Evolutionary conservation across 345 rosid species (phyloP).

Genomic region (Salix suchowensis): DNA sequence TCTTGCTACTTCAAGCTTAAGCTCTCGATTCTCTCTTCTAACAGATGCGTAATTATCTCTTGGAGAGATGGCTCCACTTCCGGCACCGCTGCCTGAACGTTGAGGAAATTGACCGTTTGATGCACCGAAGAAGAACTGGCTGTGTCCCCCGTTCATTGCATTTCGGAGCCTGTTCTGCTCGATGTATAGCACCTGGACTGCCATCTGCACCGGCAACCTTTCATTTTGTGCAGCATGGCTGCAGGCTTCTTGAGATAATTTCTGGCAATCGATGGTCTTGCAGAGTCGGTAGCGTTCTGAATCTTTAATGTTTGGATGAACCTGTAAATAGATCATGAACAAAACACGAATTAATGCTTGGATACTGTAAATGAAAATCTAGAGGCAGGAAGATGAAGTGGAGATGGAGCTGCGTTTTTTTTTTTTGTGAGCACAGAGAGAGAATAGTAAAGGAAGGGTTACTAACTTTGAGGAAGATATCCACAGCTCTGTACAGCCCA

Average conservation of each 20-base stretch:
- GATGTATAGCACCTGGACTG: conserved; percentile 84
- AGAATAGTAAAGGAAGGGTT: neutral
- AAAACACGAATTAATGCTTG: neutral
- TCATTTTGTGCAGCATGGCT: conserved; percentile 97
- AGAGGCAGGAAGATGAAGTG: neutral
- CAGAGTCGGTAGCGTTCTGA: conserved; percentile 84
- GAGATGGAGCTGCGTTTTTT: neutral
- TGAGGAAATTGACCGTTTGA: conserved; percentile 71
- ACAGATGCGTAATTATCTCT: conserved; percentile 95
- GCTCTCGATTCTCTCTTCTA: conserved; percentile 90
- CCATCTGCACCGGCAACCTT: conserved; percentile 92
- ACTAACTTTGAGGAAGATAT: conserved; percentile 79
- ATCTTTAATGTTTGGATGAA: conserved; percentile 87
- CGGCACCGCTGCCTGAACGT: conserved; percentile 79
- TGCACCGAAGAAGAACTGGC: conserved; percentile 67
- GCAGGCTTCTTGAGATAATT: conserved; percentile 97
- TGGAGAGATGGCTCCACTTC: conserved; percentile 96
- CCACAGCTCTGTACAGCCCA: conserved; percentile 88
- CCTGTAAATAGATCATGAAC: conserved; percentile 32
- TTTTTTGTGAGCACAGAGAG: neutral
- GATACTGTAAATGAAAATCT: neutral
- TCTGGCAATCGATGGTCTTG: conserved; percentile 91
- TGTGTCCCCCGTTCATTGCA: conserved; percentile 87
- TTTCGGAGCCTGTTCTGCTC: conserved; percentile 92
- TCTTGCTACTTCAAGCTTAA: conserved; percentile 94